Evolutionary conservation across 257 asterid genomes (phyloP).

Genomic region (Lycium barbarum): DNA sequence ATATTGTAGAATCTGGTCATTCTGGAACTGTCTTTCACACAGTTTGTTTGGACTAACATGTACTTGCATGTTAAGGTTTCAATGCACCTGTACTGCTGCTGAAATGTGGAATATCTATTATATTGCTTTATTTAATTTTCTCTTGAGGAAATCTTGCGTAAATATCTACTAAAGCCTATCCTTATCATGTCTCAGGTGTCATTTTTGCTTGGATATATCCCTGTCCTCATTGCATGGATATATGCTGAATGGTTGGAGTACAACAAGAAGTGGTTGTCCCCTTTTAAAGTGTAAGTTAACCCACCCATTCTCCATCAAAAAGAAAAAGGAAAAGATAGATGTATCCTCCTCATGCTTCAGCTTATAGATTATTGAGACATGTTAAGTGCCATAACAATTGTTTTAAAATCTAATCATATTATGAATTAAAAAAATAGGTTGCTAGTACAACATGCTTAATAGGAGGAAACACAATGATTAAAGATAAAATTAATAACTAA

Average conservation of each 20-base stretch:
- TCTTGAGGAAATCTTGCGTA: slow-evolving; percentile 8
- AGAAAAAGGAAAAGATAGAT: not conserved
- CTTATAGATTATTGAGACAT: not conserved
- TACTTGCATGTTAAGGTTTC: slow-evolving; percentile 7
- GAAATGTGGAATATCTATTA: not conserved
- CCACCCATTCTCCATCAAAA: slow-evolving; percentile 26
- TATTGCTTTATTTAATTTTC: not conserved
- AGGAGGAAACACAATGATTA: not conserved
- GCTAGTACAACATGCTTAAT: not conserved
- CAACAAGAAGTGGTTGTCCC: slow-evolving; percentile 64
- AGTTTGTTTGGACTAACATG: not conserved
- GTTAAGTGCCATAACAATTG: not conserved
- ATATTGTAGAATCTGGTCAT: slow-evolving; percentile 17
- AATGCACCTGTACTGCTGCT: slow-evolving; percentile 21
- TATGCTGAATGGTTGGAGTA: slow-evolving; percentile 91
- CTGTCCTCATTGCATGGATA: slow-evolving; percentile 75
- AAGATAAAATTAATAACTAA: not conserved
- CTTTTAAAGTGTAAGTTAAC: slow-evolving; percentile 69
- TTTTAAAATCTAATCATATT: not conserved
- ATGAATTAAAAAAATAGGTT: not conserved
- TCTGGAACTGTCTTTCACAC: not conserved
- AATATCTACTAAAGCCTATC: slow-evolving; percentile 12
- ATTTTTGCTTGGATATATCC: slow-evolving; percentile 81
- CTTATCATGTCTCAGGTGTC: slow-evolving; percentile 71
- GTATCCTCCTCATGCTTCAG: not conserved